These are phyloP conservation scores for Rhizodiscina lignyota DNA, from an alignment of 495 filamentous ascomycete species.

Conservation along the genomic window DNA sequence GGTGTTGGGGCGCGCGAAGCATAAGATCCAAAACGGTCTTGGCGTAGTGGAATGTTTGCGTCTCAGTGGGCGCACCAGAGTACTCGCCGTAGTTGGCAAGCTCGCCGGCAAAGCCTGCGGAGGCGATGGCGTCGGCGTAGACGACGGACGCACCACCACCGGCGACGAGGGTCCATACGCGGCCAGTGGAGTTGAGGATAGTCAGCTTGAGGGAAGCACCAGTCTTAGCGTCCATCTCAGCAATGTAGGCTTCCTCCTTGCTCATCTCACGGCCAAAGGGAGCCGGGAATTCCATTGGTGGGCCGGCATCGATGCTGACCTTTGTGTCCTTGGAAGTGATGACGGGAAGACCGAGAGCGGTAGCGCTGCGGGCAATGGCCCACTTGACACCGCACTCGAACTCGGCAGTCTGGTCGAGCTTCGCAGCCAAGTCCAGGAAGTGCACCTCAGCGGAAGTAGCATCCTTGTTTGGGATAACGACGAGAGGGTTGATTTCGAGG, in stretches of 20 bases:
- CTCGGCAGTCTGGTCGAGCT: constrained; percentile 97
- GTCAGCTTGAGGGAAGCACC: constrained; percentile 97
- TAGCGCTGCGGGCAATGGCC: constrained; percentile 81
- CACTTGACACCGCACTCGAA: constrained; percentile 99
- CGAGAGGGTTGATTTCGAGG: constrained; percentile 98
- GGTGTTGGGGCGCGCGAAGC: constrained; percentile 73
- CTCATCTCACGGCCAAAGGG: constrained; percentile 95
- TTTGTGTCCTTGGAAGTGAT: constrained; percentile 41
- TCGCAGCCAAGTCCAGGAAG: constrained; percentile 97
- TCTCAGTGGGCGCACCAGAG: constrained; percentile 95
- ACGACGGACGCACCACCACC: constrained; percentile 99
- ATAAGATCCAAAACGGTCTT: constrained; percentile 93
- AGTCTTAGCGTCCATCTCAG: constrained; percentile 96
- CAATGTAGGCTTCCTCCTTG: constrained; percentile 98
- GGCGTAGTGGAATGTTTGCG: constrained; percentile 96
- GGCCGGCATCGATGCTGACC: constrained; percentile 89
- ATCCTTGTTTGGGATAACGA: constrained; percentile 89
- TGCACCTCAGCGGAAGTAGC: constrained; percentile 85
- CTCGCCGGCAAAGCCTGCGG: constrained; percentile 85
- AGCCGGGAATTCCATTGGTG: constrained; percentile 96
- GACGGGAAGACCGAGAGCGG: constrained; percentile 60
- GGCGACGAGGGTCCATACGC: constrained; percentile 95
- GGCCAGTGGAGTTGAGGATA: constrained; percentile 76
- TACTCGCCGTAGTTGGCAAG: constrained; percentile 99
- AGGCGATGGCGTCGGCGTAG: constrained; percentile 97